Percentiles rank a stretch among this genome's conserved stretches.
Evolutionary conservation across 2,329 filamentous ascomycete species (phyloP).

Genomic region (Claviceps digitariae): DNA sequence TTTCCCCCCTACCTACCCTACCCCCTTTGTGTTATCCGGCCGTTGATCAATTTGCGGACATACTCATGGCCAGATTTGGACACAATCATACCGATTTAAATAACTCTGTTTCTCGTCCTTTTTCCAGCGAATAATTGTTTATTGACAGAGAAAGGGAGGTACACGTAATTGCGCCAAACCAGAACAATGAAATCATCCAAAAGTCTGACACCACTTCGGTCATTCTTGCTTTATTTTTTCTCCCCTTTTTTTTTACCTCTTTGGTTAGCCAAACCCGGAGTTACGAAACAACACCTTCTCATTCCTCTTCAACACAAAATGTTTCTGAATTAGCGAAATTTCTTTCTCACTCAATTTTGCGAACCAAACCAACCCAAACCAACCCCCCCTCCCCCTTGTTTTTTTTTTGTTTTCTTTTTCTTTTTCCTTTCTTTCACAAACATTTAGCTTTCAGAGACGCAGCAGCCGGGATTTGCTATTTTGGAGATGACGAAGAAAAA

Average conservation of each 20-base stretch:
- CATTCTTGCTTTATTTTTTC: background rate
- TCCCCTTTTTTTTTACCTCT: background rate
- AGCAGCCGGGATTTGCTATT: too few relatives aligned
- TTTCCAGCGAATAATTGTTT: background rate
- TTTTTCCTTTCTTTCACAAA: too few relatives aligned
- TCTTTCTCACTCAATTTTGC: too few relatives aligned
- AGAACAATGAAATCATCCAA: background rate
- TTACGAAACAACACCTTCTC: too few relatives aligned
- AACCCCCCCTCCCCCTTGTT: too few relatives aligned
- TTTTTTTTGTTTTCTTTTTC: too few relatives aligned
- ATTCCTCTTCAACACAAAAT: too few relatives aligned
- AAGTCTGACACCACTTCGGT: background rate
- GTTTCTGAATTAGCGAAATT: too few relatives aligned
- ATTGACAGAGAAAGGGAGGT: too few relatives aligned
- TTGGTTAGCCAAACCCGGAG: too few relatives aligned
- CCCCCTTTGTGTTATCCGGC: background rate
- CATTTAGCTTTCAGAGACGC: background rate
- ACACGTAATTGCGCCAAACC: background rate
- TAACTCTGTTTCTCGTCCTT: background rate
- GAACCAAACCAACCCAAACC: too few relatives aligned
- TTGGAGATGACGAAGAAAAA: background rate
- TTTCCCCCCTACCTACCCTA: background rate
- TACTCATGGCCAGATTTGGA: background rate
- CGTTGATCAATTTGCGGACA: background rate
- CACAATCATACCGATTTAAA: background rate